Evolutionary conservation across 805 yeast species (phyloP).

Genomic region (Hermanozyma aechmeae): DNA sequence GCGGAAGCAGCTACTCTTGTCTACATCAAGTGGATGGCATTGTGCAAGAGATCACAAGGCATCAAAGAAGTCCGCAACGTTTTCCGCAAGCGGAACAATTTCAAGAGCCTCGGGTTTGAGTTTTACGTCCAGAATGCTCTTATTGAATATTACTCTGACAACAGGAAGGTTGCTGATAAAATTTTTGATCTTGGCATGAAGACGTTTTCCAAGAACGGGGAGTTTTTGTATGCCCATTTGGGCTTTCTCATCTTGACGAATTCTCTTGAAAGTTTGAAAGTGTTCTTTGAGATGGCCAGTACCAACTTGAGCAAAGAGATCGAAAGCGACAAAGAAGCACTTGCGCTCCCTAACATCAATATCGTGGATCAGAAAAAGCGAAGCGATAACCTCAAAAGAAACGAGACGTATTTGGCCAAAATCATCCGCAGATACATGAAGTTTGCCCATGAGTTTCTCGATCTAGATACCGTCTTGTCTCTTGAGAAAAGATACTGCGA

Average conservation of each 20-base stretch:
- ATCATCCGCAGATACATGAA: conserved; percentile 42
- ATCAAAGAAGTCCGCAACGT: conserved; percentile 63
- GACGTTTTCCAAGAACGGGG: conserved; percentile 41
- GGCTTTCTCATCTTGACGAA: conserved; percentile 60
- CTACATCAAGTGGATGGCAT: conserved; percentile 62
- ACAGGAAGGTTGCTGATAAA: conserved; percentile 58
- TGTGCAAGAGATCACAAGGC: conserved; percentile 60
- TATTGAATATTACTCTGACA: conserved; percentile 65
- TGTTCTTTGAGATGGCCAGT: conserved; percentile 70
- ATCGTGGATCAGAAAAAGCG: conserved; percentile 7
- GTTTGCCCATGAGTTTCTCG: conserved; percentile 65
- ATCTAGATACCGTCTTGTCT: conserved; percentile 53
- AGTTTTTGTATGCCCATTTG: conserved; percentile 60
- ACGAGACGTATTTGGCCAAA: conserved; percentile 18
- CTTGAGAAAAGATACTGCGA: conserved; percentile 60
- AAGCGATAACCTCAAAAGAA: conserved; percentile 10
- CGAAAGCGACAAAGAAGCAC: conserved; percentile 10
- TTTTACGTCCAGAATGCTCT: conserved; percentile 75
- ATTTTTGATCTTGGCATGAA: conserved; percentile 76
- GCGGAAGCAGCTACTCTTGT: conserved; percentile 47
- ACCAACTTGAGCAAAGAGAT: conserved; percentile 39
- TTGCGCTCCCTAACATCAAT: conserved; percentile 7
- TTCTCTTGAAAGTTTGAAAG: conserved; percentile 68
- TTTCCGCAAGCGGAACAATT: conserved; percentile 56
- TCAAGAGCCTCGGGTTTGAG: conserved; percentile 56